Evolutionary conservation across 1,284 basidiomycete species (phyloP).

Genomic region (Tilletiaria anomala): DNA sequence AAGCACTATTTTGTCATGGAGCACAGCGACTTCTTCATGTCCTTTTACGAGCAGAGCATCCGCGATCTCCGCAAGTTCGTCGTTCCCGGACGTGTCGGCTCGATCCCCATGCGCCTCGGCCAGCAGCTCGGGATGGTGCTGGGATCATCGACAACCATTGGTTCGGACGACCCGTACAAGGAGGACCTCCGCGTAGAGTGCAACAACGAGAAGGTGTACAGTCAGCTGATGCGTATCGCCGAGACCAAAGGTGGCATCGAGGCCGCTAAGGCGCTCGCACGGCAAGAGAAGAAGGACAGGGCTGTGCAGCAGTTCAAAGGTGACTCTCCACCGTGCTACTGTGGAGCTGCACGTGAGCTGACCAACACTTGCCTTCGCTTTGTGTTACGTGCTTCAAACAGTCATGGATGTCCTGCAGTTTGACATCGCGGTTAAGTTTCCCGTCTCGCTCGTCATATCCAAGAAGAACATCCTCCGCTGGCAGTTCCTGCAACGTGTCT

Average conservation of each 20-base stretch:
- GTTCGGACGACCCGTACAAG: conserved; percentile 31
- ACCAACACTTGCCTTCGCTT: conserved; percentile 62
- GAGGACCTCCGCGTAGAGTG: conserved; percentile 35
- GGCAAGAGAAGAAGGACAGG: conserved; percentile 5
- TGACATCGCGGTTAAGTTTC: conserved; percentile 35
- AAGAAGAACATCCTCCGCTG: conserved; percentile 37
- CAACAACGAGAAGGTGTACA: conserved; percentile 33
- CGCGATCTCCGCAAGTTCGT: conserved; percentile 34
- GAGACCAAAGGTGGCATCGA: conserved; percentile 37
- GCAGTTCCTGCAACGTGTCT: conserved; percentile 32
- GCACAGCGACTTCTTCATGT: conserved; percentile 32
- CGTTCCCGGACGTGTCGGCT: conserved; percentile 42
- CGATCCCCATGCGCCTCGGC: conserved; percentile 28
- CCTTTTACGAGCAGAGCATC: conserved; percentile 32
- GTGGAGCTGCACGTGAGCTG: too few species aligned
- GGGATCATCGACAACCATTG: conserved; percentile 30
- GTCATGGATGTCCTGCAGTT: conserved; percentile 33
- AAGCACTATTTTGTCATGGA: conserved; percentile 38
- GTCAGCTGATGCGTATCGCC: conserved; percentile 35
- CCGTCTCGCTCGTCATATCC: conserved; percentile 37
- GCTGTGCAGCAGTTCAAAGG: not conserved
- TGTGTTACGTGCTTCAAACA: not conserved
- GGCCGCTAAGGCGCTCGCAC: conserved; percentile 20
- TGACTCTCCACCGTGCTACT: not conserved
- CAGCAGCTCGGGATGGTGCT: conserved; percentile 36